Conservation (phyloP, 139 green algal species). For the Tetradesmus obliquus region DNA sequence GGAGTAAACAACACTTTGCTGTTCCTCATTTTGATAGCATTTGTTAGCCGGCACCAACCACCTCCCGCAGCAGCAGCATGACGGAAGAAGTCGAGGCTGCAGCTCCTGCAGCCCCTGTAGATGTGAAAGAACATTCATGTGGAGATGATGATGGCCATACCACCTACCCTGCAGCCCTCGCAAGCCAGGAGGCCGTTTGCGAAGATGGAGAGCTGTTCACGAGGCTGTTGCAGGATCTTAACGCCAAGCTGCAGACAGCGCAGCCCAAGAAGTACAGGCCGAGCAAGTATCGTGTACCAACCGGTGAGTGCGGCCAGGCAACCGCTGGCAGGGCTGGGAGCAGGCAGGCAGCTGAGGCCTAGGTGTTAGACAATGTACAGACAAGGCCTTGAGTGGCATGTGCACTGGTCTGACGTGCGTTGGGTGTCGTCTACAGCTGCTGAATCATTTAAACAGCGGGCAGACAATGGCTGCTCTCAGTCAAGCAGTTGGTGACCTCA, state of each 20-base stretch:
- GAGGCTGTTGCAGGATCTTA: slow-evolving; percentile 28
- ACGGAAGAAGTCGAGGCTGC: slow-evolving; percentile 20
- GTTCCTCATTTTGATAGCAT: background rate
- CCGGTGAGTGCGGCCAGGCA: background rate
- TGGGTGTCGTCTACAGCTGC: background rate
- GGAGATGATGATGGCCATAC: slow-evolving; percentile 1
- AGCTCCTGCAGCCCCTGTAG: background rate
- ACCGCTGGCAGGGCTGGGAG: background rate
- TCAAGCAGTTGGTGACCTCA: background rate
- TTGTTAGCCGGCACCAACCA: background rate
- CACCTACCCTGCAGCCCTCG: slow-evolving; percentile 16
- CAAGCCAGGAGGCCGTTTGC: slow-evolving; percentile 3
- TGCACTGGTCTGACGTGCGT: background rate
- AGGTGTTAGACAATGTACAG: background rate
- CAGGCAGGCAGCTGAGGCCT: background rate
- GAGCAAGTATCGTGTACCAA: slow-evolving; percentile 28
- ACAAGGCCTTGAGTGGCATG: background rate
- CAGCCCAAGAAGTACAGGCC: slow-evolving; percentile 29
- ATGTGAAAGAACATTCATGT: background rate
- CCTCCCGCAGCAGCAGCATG: background rate
- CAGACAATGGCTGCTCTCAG: background rate
- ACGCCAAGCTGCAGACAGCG: slow-evolving; percentile 32
- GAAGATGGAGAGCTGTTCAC: slow-evolving; percentile 19
- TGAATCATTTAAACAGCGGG: background rate
- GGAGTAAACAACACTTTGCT: background rate